Conservation (phyloP, 1,284 basidiomycete genomes). For the Tilletia indica region DNA sequence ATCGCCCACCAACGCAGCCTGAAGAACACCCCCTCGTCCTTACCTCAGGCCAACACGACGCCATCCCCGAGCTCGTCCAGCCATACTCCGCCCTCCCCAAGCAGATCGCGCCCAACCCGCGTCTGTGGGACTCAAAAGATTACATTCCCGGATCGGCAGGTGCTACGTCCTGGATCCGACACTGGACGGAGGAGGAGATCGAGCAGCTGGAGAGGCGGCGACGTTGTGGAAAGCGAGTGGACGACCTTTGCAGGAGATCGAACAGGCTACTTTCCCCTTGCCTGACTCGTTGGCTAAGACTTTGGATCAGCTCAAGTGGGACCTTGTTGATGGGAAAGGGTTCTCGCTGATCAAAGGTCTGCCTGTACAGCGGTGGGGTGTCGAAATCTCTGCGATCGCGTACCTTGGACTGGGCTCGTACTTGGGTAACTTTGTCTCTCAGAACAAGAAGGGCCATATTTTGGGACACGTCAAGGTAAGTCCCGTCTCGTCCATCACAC, state of each 20-base stretch:
- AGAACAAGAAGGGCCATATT: conserved; percentile 58
- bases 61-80: conserved; percentile 31
- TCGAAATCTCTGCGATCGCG: conserved; percentile 56
- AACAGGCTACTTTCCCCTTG: conserved; percentile 43
- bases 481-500: not conserved
- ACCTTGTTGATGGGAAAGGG: conserved; percentile 47
- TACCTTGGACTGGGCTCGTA: conserved; percentile 58
- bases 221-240: conserved; percentile 40
- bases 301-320: conserved; percentile 31
- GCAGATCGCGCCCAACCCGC: conserved; percentile 47
- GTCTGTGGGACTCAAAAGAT: conserved; percentile 47
- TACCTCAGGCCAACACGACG: conserved; percentile 50
- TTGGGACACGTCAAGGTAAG: conserved; percentile 57
- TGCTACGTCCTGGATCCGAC: conserved; percentile 37
- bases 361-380: conserved; percentile 55
- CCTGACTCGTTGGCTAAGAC: conserved; percentile 34
- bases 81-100: conserved; percentile 56
- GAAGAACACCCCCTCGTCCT: conserved; percentile 27
- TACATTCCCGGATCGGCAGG: conserved; percentile 44
- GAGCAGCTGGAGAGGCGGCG: conserved; percentile 38
- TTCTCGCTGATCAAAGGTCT: conserved; percentile 59
- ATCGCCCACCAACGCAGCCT: conserved; percentile 15
- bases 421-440: conserved; percentile 55
- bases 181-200: conserved; percentile 36
- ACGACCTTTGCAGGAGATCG: conserved; percentile 43